These are phyloP conservation scores for Chaetoceros tenuissimus DNA, from an alignment of 108 stramenopile genomes.

Conservation along the genomic window DNA sequence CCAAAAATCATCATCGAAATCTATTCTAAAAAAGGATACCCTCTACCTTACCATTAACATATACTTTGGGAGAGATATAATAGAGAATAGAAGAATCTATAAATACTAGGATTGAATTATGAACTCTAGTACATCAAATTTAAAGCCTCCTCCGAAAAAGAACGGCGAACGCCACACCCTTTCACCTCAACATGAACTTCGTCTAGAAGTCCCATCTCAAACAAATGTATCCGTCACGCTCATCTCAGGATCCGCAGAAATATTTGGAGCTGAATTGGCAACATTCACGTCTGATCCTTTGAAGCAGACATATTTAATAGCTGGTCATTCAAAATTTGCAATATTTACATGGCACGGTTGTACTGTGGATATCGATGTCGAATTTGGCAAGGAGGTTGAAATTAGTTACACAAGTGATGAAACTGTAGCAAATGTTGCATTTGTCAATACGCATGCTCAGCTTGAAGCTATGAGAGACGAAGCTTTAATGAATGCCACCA, in stretches of 20 bases:
- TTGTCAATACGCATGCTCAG: constrained; percentile 88
- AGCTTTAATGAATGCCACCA: constrained; percentile 25
- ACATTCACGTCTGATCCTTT: constrained; percentile 22
- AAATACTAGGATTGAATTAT: too few relatives aligned
- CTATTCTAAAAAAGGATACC: too few relatives aligned
- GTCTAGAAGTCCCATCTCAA: constrained; percentile 31
- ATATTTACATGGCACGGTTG: constrained; percentile 90
- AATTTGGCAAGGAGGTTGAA: constrained; percentile 35
- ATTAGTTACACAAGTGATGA: constrained; percentile 60
- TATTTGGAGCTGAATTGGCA: constrained; percentile 39
- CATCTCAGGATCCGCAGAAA: constrained; percentile 25
- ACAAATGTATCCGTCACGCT: constrained; percentile 20
- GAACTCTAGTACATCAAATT: too few relatives aligned
- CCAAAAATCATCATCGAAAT: too few relatives aligned
- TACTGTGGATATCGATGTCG: constrained; percentile 48
- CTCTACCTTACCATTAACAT: too few relatives aligned
- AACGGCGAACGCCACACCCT: constrained; percentile 18
- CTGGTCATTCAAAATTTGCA: constrained; percentile 59
- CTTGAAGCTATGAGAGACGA: constrained; percentile 83
- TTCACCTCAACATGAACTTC: constrained; percentile 34
- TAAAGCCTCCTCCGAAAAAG: not conserved
- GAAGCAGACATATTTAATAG: constrained; percentile 34
- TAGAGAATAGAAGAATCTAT: too few relatives aligned
- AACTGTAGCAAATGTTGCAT: constrained; percentile 70
- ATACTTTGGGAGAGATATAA: too few relatives aligned